phyloP scores from a whole-genome alignment of 495 filamentous ascomycete species.

The Xylaria castorea region DNA sequence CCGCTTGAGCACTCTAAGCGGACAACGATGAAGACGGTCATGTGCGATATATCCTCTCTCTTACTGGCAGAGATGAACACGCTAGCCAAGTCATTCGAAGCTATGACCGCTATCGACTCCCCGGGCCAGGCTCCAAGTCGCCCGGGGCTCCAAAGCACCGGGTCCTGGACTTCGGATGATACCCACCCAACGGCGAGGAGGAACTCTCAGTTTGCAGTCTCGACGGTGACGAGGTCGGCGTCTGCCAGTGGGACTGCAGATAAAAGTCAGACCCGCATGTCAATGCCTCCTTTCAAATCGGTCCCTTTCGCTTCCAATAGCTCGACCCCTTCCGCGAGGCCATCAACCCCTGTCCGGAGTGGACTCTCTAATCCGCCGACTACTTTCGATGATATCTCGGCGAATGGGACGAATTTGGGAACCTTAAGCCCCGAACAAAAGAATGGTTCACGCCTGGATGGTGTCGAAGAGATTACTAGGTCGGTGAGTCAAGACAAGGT shows the following conservation, averaged over 20 bases:
- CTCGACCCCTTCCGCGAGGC: constrained; percentile 57
- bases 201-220: constrained; percentile 61
- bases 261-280: constrained; percentile 70
- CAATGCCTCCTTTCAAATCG: constrained; percentile 61
- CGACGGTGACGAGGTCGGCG: constrained; percentile 50
- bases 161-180: constrained; percentile 45
- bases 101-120: constrained; percentile 77
- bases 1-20: constrained; percentile 70
- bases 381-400: constrained; percentile 74
- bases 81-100: constrained; percentile 85
- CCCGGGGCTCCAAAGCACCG: constrained; percentile 42
- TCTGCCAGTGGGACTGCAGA: constrained; percentile 57
- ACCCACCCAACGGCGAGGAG: constrained; percentile 49
- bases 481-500: constrained; percentile 75
- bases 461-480: constrained; percentile 44
- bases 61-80: constrained; percentile 87
- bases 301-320: constrained; percentile 44
- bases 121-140: constrained; percentile 56
- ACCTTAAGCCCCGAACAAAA: constrained; percentile 44
- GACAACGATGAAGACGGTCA: constrained; percentile 92
- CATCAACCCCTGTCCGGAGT: constrained; percentile 61
- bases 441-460: constrained; percentile 39
- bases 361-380: constrained; percentile 64
- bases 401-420: constrained; percentile 38
- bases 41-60: constrained; percentile 88